phyloP scores from a whole-genome alignment of 2,329 filamentous ascomycete species.

The Colletotrichum phormii region DNA sequence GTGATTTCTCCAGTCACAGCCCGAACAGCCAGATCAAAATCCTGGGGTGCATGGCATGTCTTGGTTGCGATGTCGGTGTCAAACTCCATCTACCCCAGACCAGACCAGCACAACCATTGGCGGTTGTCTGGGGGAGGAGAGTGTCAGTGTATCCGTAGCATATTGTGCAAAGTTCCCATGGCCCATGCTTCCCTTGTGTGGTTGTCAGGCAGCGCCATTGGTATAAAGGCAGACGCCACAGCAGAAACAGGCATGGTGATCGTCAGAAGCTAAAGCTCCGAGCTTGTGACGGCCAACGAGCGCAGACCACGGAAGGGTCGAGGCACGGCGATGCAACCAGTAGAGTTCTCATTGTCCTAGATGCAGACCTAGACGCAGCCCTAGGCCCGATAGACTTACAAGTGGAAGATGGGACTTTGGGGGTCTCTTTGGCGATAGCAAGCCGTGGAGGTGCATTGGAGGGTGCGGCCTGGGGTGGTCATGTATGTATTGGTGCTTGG shows the following conservation, averaged over 20 bases:
- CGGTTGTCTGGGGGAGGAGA: background rate
- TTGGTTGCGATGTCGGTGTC: background rate
- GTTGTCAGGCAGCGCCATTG: background rate
- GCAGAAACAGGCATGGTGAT: constrained; percentile 3
- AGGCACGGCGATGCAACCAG: constrained; percentile 23
- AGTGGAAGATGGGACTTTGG: background rate
- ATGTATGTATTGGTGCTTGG: background rate
- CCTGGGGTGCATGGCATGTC: constrained; percentile 28
- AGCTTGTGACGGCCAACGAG: background rate
- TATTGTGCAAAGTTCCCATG: background rate
- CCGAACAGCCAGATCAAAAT: constrained; percentile 6
- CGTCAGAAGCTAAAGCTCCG: constrained; percentile 20
- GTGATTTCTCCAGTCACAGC: background rate
- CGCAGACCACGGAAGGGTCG: constrained; percentile 15
- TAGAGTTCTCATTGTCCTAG: background rate
- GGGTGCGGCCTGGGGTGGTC: constrained; percentile 11
- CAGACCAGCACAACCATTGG: constrained; percentile 1
- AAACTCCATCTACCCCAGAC: background rate
- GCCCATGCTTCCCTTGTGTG: background rate
- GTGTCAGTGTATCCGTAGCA: constrained; percentile 6
- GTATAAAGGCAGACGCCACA: constrained; percentile 12
- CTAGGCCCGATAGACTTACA: constrained; percentile 15
- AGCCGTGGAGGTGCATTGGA: constrained; percentile 9
- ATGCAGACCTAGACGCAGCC: constrained; percentile 1
- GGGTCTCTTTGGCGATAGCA: background rate